These are phyloP conservation scores for Suhomyces maxii DNA, from an alignment of 1,139 yeast species.

Conservation along the genomic window DNA sequence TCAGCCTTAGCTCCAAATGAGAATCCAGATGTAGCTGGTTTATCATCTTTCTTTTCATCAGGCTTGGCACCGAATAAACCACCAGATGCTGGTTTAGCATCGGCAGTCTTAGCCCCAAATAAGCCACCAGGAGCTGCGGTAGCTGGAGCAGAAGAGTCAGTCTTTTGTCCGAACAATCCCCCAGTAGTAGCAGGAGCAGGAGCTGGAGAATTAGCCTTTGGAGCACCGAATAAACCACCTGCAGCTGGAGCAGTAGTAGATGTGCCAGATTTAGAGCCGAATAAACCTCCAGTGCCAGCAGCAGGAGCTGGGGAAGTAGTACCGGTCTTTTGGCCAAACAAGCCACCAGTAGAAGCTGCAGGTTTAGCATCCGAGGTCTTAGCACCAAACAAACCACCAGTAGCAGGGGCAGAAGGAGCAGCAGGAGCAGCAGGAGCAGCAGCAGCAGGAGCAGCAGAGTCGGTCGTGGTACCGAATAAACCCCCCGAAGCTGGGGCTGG, in stretches of 20 bases:
- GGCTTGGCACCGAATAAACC: constrained; percentile 28
- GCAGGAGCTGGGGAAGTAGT: constrained; percentile 13
- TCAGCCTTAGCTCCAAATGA: constrained; percentile 17
- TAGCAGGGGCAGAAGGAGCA: neutral
- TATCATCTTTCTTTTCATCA: constrained; percentile 17
- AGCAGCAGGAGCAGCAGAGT: constrained; percentile 9
- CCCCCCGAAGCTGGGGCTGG: constrained; percentile 5
- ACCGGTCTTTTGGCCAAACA: constrained; percentile 18
- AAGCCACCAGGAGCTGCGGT: constrained; percentile 18
- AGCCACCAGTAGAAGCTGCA: constrained; percentile 11
- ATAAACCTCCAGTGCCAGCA: constrained; percentile 17
- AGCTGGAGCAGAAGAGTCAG: neutral
- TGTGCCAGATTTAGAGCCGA: constrained; percentile 12
- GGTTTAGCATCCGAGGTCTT: constrained; percentile 12
- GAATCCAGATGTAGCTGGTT: constrained; percentile 15
- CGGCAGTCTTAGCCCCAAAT: constrained; percentile 28
- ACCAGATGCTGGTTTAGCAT: constrained; percentile 14
- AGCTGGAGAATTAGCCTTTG: neutral
- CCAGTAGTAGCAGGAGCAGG: constrained; percentile 3
- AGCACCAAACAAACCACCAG: constrained; percentile 20
- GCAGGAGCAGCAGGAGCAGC: neutral
- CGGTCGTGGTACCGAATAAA: constrained; percentile 28
- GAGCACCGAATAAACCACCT: constrained; percentile 19
- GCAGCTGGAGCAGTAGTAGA: constrained; percentile 14
- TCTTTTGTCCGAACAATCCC: neutral